Percentiles rank a stretch among this genome's conserved stretches.
Evolutionary conservation across 805 yeast species (phyloP).

Genomic region (Saccharomycopsis fermentans): DNA sequence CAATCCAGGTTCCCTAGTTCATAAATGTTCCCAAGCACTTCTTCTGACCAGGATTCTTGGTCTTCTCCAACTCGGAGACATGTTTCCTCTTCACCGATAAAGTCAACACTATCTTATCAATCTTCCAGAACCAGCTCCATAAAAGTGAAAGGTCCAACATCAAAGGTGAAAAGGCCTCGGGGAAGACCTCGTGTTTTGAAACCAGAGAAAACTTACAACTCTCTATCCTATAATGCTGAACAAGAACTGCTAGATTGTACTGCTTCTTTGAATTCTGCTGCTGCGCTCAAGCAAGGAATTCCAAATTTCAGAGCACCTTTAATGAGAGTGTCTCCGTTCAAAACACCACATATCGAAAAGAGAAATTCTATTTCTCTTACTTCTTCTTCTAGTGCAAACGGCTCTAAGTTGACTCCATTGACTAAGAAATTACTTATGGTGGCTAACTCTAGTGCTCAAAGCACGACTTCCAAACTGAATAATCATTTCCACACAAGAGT

Average conservation of each 20-base stretch:
- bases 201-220: not conserved
- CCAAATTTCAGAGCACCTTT: constrained; percentile 20
- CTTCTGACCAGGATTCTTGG: not conserved
- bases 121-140: not conserved
- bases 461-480: not conserved
- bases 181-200: not conserved
- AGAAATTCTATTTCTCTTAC: not conserved
- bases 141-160: not conserved
- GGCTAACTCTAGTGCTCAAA: constrained; percentile 1
- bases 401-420: constrained; percentile 10
- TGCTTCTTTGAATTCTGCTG: constrained; percentile 4
- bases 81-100: not conserved
- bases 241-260: not conserved
- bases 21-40: not conserved
- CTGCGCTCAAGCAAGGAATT: constrained; percentile 18
- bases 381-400: not conserved
- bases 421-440: constrained; percentile 13
- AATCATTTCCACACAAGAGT: not conserved
- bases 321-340: constrained; percentile 21
- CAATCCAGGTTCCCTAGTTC: too few relatives aligned
- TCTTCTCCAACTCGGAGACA: not conserved
- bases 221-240: not conserved
- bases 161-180: not conserved
- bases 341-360: not conserved
- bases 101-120: not conserved